Evolutionary conservation across 192 early-diverging fungal genomes (phyloP).

Genomic region (Mortierella hygrophila): DNA sequence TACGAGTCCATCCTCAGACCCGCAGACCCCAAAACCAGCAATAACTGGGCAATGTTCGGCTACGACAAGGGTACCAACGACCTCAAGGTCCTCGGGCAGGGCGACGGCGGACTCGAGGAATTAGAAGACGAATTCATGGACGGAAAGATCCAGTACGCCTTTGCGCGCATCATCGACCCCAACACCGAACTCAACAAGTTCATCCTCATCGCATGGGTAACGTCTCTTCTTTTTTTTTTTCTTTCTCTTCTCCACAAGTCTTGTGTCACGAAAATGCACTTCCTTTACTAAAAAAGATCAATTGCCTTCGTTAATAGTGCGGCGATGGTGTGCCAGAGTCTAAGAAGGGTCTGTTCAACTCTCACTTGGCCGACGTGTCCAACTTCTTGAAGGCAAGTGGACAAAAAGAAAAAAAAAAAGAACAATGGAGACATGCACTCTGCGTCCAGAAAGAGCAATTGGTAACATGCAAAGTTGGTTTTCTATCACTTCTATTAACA

Average conservation of each 20-base stretch:
- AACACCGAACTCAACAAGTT: slow-evolving; percentile 87
- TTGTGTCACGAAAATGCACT: not conserved
- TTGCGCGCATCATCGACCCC: slow-evolving; percentile 85
- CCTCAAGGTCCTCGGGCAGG: slow-evolving; percentile 69
- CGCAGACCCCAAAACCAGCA: slow-evolving; percentile 34
- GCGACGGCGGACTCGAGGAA: slow-evolving; percentile 83
- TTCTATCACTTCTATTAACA: slow-evolving; percentile 1
- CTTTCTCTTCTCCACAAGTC: not conserved
- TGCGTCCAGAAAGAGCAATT: not conserved
- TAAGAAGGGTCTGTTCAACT: slow-evolving; percentile 87
- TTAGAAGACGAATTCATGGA: slow-evolving; percentile 90
- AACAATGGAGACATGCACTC: not conserved
- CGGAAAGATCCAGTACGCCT: slow-evolving; percentile 90
- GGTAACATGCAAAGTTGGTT: not conserved
- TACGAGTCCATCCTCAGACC: slow-evolving; percentile 72
- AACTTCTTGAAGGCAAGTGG: slow-evolving; percentile 76
- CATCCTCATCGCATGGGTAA: slow-evolving; percentile 91
- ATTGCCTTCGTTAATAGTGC: slow-evolving; percentile 65
- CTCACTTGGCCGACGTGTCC: slow-evolving; percentile 84
- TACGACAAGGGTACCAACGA: slow-evolving; percentile 79
- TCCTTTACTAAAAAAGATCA: not conserved
- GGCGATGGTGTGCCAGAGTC: slow-evolving; percentile 92
- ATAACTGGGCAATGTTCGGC: slow-evolving; percentile 78
- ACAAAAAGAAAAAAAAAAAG: not conserved
- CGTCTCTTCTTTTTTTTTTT: slow-evolving; percentile 15